Evolutionary conservation across 208 protist genomes (phyloP), one percentile per base, ranked within the genome.

Genomic region (Leishmania gerbilli): DNA sequence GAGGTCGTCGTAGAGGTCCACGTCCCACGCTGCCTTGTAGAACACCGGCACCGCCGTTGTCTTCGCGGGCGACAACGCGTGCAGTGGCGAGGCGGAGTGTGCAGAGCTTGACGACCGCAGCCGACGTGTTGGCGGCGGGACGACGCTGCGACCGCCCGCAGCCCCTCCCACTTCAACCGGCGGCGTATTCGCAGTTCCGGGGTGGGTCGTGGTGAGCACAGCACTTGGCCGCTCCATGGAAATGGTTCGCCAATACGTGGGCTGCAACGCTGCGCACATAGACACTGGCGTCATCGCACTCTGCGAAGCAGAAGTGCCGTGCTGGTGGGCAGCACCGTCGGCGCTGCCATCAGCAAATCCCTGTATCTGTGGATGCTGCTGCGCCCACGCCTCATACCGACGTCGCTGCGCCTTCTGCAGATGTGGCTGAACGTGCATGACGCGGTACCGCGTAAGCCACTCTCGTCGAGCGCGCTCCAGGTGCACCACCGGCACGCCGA

Each of bases 1-100:
- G 40, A 92, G 78, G 19, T 87, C 83, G 62, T 92, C 89, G 81
- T 79, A 88, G 45, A 92, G 67, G 72, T 92, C 89, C 42, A 87
- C 37, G 24, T 90, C 85, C 89, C 89, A 92, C 72, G 76, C 82
- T 7, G 58, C 53, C 15, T 34, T 64, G 62, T 88, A 85, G 9
- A 45, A 3, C 27, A 60, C 68, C 4, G 79, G 69, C 45, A 15
- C 68, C 21, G 31, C 15, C 40, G 31, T 42, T 47, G 42, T n/a
- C 27, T 77, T 31, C 62, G 40, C 72, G 3, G 72, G 5, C 13
- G 72, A 76, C 13, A 11, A 51, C 6, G 71, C 31, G n/a, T 49
- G 45, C n/a, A 40, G 19, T 71, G 45, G 34, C 58, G 55, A 9
- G 24, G 37, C 40, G 6, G 40, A 5, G 19, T 7, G n/a, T n/a